Conservation (phyloP, 2,329 filamentous ascomycete species). For the Aspergillus aculeatinus region DNA sequence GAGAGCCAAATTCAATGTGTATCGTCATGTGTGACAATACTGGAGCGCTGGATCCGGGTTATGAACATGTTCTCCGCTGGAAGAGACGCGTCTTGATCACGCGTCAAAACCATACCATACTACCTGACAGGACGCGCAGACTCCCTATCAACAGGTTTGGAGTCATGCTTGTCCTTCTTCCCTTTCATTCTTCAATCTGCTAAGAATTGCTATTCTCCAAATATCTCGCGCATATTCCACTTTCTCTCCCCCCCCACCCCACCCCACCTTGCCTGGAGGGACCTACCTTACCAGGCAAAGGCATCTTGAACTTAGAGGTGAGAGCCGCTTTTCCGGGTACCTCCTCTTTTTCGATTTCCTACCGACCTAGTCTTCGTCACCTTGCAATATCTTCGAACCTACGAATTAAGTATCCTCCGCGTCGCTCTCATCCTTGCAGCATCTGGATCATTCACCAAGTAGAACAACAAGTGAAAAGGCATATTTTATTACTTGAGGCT, state of each 20-base stretch:
- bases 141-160: constrained; percentile 19
- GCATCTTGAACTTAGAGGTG: constrained; percentile 19
- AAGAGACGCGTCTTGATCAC: constrained; percentile 29
- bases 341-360: constrained; percentile 7
- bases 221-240: constrained; percentile 15
- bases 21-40: constrained; percentile 24
- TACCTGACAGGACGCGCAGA: constrained; percentile 9
- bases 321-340: constrained; percentile 17
- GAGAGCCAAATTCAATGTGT: constrained; percentile 9
- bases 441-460: background rate
- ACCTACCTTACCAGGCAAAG: constrained; percentile 18
- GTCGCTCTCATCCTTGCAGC: background rate
- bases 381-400: constrained; percentile 15
- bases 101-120: constrained; percentile 32
- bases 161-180: constrained; percentile 12
- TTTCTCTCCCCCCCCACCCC: background rate
- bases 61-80: background rate
- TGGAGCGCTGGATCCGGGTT: background rate
- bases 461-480: background rate
- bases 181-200: constrained; percentile 19
- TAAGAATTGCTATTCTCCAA: constrained; percentile 21
- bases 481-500: background rate
- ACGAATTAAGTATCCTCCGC: background rate
- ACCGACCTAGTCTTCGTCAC: constrained; percentile 7
- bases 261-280: constrained; percentile 23